Evolutionary conservation across 2,329 filamentous ascomycete genomes (phyloP), one percentile per base, ranked within the genome.

Genomic region (Cordyceps pruinosa): DNA sequence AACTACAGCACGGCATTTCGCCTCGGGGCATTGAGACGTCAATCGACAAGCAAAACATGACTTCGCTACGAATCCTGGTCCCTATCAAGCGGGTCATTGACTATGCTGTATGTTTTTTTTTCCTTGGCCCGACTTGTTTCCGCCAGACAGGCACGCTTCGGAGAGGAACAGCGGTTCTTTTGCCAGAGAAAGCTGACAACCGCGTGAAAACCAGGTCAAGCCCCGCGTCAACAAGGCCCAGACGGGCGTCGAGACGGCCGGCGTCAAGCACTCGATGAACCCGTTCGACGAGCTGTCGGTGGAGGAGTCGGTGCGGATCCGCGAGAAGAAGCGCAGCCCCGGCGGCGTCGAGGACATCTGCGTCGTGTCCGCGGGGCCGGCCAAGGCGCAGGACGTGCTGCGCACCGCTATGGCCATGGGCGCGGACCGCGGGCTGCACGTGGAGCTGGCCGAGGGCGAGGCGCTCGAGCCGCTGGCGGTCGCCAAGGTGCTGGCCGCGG

Each of bases 351-450:
- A 91, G 65, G 91, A 97, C 72, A 97, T 99, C 69, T 86, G 94
- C 70, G 88, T 90, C 66, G 85, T 97, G 72, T 89, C 86, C 56
- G 92, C 90, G 51, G 94, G 94, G 5, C 92, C 93, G 2, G 70
- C 91, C 59, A 99, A 97, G 78, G 82, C 89, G 32, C 83, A 85
- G 66, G 94, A 99, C 70, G 85, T 92, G 17, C 83, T 99, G 56
- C 90, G 94, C 58, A 99, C 93, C 17, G 94, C 94, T 58, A 94
- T 99, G 91, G 94, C 94, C 66, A 97, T 99, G 91, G 94, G 94
- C 63, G 94, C 93, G 17, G 94, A 99, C 81, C 87, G 92, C 23
- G 87, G 78, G 41, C 87, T 99, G 70, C 91, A 94, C 77, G 87
- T 97, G 42, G 90, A 97, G 68, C 77, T 86, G 32, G 82, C 84